Conservation (phyloP, 768 basidiomycete genomes). For the Suillus bovinus region DNA sequence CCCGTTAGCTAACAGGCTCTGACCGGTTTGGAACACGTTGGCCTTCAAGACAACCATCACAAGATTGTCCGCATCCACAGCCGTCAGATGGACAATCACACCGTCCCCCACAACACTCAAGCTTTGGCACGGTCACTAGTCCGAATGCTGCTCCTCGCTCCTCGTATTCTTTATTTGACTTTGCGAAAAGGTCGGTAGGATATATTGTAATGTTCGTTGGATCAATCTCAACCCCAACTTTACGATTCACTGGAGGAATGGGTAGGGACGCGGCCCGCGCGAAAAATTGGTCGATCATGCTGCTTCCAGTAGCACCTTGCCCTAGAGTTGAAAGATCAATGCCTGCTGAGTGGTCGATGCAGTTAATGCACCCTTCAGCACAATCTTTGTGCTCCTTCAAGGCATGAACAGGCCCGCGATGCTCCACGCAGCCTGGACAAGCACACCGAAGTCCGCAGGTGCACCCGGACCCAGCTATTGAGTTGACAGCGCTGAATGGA, state of each 20-base stretch:
- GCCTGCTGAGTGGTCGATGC: constrained; percentile 54
- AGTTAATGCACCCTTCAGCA: constrained; percentile 57
- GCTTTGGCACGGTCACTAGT: constrained; percentile 57
- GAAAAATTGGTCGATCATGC: constrained; percentile 63
- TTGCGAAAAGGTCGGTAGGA: constrained; percentile 37
- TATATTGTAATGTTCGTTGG: constrained; percentile 52
- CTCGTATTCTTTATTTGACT: constrained; percentile 35
- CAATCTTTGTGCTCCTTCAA: constrained; percentile 35
- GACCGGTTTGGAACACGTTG: neutral
- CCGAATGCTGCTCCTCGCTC: constrained; percentile 46
- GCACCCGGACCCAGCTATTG: constrained; percentile 68
- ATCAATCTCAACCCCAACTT: constrained; percentile 43
- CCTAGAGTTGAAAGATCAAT: constrained; percentile 41
- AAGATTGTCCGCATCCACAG: constrained; percentile 60
- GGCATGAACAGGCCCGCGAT: constrained; percentile 55
- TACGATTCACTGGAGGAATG: constrained; percentile 47
- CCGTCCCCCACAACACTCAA: constrained; percentile 65
- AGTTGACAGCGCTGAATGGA: constrained; percentile 55
- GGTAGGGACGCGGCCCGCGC: constrained; percentile 71
- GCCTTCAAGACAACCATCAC: constrained; percentile 51
- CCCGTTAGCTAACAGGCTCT: neutral
- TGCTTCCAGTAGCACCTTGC: constrained; percentile 18
- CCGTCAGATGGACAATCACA: constrained; percentile 56
- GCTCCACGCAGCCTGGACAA: constrained; percentile 74
- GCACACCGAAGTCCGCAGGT: constrained; percentile 68